phyloP scores from a whole-genome alignment of 2,329 filamentous ascomycete genomes.

The Exophiala spinifera region DNA sequence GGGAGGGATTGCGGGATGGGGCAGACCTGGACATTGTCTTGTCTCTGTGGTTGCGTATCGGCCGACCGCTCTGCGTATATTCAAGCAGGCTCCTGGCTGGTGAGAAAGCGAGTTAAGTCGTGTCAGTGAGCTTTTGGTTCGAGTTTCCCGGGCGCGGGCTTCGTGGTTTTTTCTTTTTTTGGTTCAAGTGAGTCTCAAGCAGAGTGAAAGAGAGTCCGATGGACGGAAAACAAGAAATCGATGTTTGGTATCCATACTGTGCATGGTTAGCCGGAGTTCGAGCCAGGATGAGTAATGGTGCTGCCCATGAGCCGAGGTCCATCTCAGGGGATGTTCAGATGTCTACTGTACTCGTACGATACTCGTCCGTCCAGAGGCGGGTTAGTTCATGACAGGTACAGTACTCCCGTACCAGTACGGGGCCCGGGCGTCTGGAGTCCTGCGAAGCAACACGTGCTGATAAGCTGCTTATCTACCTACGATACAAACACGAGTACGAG shows the following conservation, averaged over 20 bases:
- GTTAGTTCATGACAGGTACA: too few species aligned
- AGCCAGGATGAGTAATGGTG: neutral
- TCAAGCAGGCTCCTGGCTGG: neutral
- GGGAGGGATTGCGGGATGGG: conserved; percentile 1
- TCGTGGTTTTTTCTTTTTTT: too few species aligned
- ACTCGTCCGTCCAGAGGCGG: too few species aligned
- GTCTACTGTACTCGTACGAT: too few species aligned
- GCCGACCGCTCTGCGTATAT: neutral
- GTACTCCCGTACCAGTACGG: too few species aligned
- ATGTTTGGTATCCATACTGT: too few species aligned
- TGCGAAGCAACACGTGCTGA: too few species aligned
- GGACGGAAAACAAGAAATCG: neutral
- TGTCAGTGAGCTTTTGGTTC: neutral
- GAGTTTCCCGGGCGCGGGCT: neutral
- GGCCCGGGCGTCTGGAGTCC: neutral
- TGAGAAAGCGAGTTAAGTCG: too few species aligned
- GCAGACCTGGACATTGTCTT: neutral
- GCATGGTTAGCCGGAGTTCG: neutral
- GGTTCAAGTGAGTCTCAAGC: too few species aligned
- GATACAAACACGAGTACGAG: too few species aligned
- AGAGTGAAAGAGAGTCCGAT: neutral
- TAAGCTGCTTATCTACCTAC: too few species aligned
- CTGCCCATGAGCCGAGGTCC: neutral
- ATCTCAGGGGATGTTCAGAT: too few species aligned
- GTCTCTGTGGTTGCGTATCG: neutral